These are phyloP conservation scores for Moniliophthora roreri DNA, from an alignment of 1,284 basidiomycete species.

Conservation along the genomic window DNA sequence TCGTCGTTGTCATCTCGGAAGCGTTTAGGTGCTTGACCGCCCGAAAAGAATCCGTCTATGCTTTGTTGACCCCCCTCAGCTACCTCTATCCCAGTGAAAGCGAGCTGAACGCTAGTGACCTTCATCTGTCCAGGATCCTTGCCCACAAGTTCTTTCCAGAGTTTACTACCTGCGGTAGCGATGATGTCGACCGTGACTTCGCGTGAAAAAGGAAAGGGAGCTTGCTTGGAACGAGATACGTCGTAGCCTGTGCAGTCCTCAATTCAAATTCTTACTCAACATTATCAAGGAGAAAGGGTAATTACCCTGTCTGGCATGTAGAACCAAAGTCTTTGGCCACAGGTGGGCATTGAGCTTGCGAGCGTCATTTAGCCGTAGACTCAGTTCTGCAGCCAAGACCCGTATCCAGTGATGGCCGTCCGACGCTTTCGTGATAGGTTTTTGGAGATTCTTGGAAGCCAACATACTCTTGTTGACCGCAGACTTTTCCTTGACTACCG, in stretches of 20 bases:
- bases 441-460: constrained; percentile 87
- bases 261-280: background rate
- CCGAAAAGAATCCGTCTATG: constrained; percentile 83
- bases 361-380: constrained; percentile 82
- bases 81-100: constrained; percentile 82
- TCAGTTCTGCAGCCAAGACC: constrained; percentile 88
- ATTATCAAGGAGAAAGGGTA: constrained; percentile 2
- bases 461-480: constrained; percentile 88
- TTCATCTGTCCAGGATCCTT: constrained; percentile 53
- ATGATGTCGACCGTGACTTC: constrained; percentile 80
- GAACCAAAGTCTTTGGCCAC: constrained; percentile 91
- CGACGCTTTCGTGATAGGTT: constrained; percentile 67
- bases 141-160: constrained; percentile 85
- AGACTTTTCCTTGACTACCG: constrained; percentile 82
- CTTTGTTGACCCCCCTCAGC: constrained; percentile 82
- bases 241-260: constrained; percentile 55
- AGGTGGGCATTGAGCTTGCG: constrained; percentile 71
- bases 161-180: constrained; percentile 72
- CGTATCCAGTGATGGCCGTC: constrained; percentile 90
- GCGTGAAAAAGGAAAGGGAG: constrained; percentile 77
- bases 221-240: constrained; percentile 73
- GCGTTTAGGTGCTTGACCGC: constrained; percentile 28
- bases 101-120: constrained; percentile 74
- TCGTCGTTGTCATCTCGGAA: constrained; percentile 26
- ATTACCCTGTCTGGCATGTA: constrained; percentile 72